Evolutionary conservation across 1,284 basidiomycete genomes (phyloP).

Genomic region (Hemileia vastatrix): DNA sequence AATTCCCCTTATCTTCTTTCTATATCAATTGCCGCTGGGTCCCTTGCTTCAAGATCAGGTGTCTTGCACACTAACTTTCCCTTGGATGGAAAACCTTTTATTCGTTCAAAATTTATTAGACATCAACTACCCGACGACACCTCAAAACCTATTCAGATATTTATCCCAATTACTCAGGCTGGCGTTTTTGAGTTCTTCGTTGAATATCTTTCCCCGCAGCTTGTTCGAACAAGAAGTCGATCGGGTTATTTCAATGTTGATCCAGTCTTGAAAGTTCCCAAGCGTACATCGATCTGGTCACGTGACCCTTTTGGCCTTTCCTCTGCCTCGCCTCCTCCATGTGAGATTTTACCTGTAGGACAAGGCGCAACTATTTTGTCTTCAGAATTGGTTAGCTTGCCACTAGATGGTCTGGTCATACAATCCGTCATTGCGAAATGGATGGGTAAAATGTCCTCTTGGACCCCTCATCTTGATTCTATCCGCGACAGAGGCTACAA

Average conservation of each 20-base stretch:
- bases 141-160: constrained; percentile 77
- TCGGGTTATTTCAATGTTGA: constrained; percentile 93
- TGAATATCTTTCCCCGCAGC: constrained; percentile 53
- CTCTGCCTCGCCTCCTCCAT: constrained; percentile 46
- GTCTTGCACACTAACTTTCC: constrained; percentile 91
- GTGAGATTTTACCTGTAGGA: constrained; percentile 35
- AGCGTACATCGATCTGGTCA: constrained; percentile 60
- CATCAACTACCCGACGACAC: constrained; percentile 68
- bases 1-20: constrained; percentile 70
- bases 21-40: constrained; percentile 77
- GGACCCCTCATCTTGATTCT: constrained; percentile 69
- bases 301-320: constrained; percentile 38
- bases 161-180: constrained; percentile 85
- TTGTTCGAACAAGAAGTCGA: constrained; percentile 57
- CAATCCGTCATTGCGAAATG: constrained; percentile 87
- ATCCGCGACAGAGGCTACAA: constrained; percentile 82
- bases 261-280: constrained; percentile 65
- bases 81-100: constrained; percentile 73
- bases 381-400: constrained; percentile 55
- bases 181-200: constrained; percentile 89
- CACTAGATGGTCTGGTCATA: constrained; percentile 73
- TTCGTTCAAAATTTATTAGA: constrained; percentile 64
- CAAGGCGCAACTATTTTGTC: constrained; percentile 48
- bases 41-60: constrained; percentile 73
- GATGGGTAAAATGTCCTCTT: constrained; percentile 74